Evolutionary conservation across 2,329 filamentous ascomycete genomes (phyloP), one percentile per base, ranked within the genome.

Genomic region (Helotiales sp.): DNA sequence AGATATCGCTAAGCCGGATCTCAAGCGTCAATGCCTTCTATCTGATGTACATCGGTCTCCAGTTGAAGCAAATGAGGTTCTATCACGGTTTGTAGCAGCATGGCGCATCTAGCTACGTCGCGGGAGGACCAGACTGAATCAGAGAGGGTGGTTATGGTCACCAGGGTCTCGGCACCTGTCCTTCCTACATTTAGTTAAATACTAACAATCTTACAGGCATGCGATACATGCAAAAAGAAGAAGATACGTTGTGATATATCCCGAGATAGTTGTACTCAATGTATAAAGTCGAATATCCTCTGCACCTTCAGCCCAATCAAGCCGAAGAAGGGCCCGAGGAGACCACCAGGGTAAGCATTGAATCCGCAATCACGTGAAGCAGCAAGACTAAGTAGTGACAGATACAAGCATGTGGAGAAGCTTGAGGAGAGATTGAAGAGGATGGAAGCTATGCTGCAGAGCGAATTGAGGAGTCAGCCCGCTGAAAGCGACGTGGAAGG

Each of bases 281-380:
- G 68, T 55, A 66, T 60, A 24, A 69, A 67, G 52, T 60, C 51
- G 40, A 57, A 59, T n/a, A 65, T 60, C 34, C 27, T 9, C 13
- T 71, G 69, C 53, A 66, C 67, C 56, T 71, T 70, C 40, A 71
- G 66, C 2, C 67, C 65, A 2, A 66, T 69, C 17, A 52, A 56
- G 29, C 56, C 50, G 31, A 66, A 62, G 34, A 57, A 60, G 49
- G 64, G 55, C 24, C 65, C 62, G 31, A 63, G 65, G 31, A 63
- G 58, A 50, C 61, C 65, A 48, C 48, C 61, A 33, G 62, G 66
- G 66, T 68, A 29, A 4, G 42, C 8, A 25, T 44, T 36, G 12
- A 12, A 27, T 40, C 30, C 30, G 30, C 30, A 31, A 31, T 31
- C 30, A 31, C 30, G 30, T 31, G 24, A 51, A 36, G 27, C 34